Evolutionary conservation across 257 asterid genomes (phyloP).

Genomic region (Przewalskia tangutica): DNA sequence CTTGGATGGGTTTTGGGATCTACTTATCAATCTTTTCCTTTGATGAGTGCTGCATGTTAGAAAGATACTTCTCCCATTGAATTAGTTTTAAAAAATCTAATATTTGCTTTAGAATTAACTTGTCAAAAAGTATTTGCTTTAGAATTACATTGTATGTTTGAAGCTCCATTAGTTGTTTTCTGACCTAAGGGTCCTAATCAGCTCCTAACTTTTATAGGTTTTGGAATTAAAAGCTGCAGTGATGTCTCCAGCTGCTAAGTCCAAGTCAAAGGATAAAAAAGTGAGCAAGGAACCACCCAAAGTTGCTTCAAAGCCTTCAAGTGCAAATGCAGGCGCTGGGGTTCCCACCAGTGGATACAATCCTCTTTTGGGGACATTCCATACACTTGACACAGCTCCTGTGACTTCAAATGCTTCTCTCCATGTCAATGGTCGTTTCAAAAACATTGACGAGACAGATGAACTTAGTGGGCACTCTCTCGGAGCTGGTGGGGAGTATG

Average conservation of each 20-base stretch:
- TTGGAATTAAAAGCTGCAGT: slow-evolving; percentile 18
- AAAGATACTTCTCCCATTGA: neutral
- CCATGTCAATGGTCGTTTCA: slow-evolving; percentile 67
- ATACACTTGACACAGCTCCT: slow-evolving; percentile 54
- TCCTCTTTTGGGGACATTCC: slow-evolving; percentile 69
- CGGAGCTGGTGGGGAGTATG: slow-evolving; percentile 50
- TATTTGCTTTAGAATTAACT: neutral
- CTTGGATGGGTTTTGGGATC: neutral
- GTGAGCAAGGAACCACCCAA: slow-evolving; percentile 58
- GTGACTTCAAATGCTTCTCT: slow-evolving; percentile 43
- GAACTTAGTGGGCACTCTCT: slow-evolving; percentile 51
- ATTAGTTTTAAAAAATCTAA: neutral
- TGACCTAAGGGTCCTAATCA: slow-evolving; percentile 5
- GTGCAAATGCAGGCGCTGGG: slow-evolving; percentile 38
- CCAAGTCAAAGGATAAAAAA: slow-evolving; percentile 77
- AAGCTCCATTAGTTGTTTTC: slow-evolving; percentile 11
- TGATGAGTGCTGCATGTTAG: neutral
- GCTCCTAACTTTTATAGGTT: slow-evolving; percentile 24
- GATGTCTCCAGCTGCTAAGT: slow-evolving; percentile 72
- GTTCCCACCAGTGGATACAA: slow-evolving; percentile 69
- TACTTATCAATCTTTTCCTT: neutral
- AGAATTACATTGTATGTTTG: neutral
- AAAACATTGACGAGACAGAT: slow-evolving; percentile 72
- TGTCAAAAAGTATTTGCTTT: neutral
- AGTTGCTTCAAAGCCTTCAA: slow-evolving; percentile 54